Evolutionary conservation across 495 filamentous ascomycete species (phyloP).

Genomic region (Xylaria intraflava): DNA sequence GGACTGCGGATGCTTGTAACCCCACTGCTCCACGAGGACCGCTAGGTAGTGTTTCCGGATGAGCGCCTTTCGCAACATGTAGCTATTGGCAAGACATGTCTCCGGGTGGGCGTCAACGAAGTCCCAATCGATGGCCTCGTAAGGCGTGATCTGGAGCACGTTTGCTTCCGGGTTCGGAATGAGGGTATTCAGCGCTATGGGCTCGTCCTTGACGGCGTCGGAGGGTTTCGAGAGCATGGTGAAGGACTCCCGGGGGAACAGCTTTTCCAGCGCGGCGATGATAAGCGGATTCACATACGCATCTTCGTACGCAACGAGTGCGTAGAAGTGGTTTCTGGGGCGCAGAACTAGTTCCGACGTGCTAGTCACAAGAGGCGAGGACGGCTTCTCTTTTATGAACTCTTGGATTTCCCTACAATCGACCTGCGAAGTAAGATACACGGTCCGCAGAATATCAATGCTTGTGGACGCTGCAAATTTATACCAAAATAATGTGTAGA

Average conservation of each 20-base stretch:
- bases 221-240: constrained; percentile 25
- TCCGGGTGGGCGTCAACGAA: constrained; percentile 54
- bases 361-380: constrained; percentile 6
- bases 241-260: constrained; percentile 45
- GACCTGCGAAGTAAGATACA: constrained; percentile 20
- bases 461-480: constrained; percentile 4
- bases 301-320: constrained; percentile 77
- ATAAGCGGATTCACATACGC: constrained; percentile 80
- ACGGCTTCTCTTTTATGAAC: constrained; percentile 6
- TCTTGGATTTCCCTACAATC: constrained; percentile 17
- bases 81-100: constrained; percentile 66
- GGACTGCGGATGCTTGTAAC: constrained; percentile 70
- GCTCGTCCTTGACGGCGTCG: constrained; percentile 12
- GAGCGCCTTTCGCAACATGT: constrained; percentile 93
- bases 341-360: constrained; percentile 20
- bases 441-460: constrained; percentile 2
- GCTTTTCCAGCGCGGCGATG: constrained; percentile 56
- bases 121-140: constrained; percentile 81
- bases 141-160: constrained; percentile 75
- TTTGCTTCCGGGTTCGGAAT: constrained; percentile 34
- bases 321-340: constrained; percentile 50
- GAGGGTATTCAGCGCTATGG: constrained; percentile 25
- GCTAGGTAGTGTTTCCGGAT: constrained; percentile 92
- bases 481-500: background rate
- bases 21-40: constrained; percentile 70